These are phyloP conservation scores for Candida tropicalis DNA, from an alignment of 1,139 yeast genomes.

Conservation along the genomic window DNA sequence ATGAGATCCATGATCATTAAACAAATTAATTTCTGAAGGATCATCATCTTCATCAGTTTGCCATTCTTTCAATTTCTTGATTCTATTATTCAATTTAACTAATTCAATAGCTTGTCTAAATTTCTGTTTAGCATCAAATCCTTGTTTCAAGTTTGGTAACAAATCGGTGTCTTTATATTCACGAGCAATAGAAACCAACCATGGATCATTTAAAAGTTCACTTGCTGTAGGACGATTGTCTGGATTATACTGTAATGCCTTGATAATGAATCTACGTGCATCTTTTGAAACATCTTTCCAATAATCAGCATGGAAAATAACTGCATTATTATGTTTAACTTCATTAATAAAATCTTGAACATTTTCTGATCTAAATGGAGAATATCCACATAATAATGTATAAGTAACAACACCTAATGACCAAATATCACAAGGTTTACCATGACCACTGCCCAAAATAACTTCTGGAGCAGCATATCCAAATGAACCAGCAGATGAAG, in stretches of 20 bases:
- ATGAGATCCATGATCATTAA: constrained; percentile 33
- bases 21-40: constrained; percentile 48
- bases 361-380: constrained; percentile 87
- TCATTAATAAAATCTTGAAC: constrained; percentile 80
- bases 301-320: constrained; percentile 82
- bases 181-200: constrained; percentile 60
- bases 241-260: constrained; percentile 69
- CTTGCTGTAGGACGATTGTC: constrained; percentile 65
- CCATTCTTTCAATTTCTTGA: constrained; percentile 61
- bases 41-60: constrained; percentile 60
- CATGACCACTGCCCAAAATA: constrained; percentile 74
- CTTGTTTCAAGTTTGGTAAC: constrained; percentile 65
- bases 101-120: constrained; percentile 85
- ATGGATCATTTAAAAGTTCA: constrained; percentile 64
- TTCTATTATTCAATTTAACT: constrained; percentile 73
- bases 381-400: constrained; percentile 87
- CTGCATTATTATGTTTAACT: constrained; percentile 67
- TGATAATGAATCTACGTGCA: constrained; percentile 72
- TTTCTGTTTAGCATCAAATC: constrained; percentile 83
- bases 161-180: constrained; percentile 59
- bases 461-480: constrained; percentile 97
- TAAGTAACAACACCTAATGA: constrained; percentile 89
- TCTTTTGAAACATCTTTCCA: constrained; percentile 79
- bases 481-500: constrained; percentile 83
- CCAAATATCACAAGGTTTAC: constrained; percentile 93